Conservation (phyloP, 305 asterid genomes). For the Fraxinus albicans region DNA sequence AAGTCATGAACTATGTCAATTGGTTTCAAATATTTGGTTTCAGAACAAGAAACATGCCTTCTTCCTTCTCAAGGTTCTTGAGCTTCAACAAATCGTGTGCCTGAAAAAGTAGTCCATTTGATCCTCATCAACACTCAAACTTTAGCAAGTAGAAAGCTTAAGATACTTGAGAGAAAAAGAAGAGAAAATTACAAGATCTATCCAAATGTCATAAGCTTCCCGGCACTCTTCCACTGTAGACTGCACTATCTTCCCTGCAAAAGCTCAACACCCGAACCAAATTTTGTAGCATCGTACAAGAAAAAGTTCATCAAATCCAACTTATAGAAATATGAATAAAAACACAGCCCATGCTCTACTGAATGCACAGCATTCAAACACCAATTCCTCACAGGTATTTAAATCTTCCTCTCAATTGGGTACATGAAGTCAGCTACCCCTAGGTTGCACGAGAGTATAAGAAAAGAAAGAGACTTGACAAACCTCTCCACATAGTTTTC, state of each 20-base stretch:
- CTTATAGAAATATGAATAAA: neutral
- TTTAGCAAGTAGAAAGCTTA: slow-evolving; percentile 21
- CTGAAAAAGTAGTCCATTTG: slow-evolving; percentile 49
- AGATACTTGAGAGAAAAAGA: slow-evolving; percentile 14
- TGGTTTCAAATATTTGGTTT: slow-evolving; percentile 16
- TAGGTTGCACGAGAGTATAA: neutral
- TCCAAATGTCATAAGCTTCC: slow-evolving; percentile 77
- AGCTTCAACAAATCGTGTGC: slow-evolving; percentile 77
- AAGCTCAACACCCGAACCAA: slow-evolving; percentile 23
- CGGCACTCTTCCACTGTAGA: slow-evolving; percentile 93
- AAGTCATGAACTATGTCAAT: slow-evolving; percentile 2
- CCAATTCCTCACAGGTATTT: neutral
- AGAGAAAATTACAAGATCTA: slow-evolving; percentile 54
- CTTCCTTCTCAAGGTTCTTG: slow-evolving; percentile 66
- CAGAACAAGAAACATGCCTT: slow-evolving; percentile 46
- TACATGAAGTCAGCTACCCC: slow-evolving; percentile 12
- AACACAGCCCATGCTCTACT: neutral
- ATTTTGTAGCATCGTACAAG: slow-evolving; percentile 1
- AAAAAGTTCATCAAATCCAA: slow-evolving; percentile 5
- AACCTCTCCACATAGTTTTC: slow-evolving; percentile 95
- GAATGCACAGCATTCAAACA: slow-evolving; percentile 1
- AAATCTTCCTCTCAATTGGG: slow-evolving; percentile 4
- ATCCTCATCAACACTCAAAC: slow-evolving; percentile 13
- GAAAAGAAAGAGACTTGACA: slow-evolving; percentile 23
- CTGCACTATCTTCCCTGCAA: slow-evolving; percentile 95